Evolutionary conservation across 805 yeast genomes (phyloP), one percentile per base, ranked within the genome.

Genomic region (Maudiozyma serrabonitensis): DNA sequence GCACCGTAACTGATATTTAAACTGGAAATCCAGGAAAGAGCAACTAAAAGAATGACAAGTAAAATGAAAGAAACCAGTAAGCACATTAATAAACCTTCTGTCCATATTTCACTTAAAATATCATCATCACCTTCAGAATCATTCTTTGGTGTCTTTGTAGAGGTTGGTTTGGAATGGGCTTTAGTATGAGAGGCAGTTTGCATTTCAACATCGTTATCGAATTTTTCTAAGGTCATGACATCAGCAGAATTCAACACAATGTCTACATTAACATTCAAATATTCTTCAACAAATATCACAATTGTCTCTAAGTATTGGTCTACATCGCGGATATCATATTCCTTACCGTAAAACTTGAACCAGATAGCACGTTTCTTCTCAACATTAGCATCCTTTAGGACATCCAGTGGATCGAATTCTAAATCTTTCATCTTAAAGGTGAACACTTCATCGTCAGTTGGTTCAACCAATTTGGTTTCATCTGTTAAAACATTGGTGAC

Each of bases 1-100:
- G 95, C 82, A 55, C 80, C 80, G 72, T 89, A 88, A 60, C 91
- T 78, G 57, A 89, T 84, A 61, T 84, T 82, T 56, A 89, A 67
- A 19, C 82, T 72, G 23, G 79, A 63, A 45, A 87, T 69, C 93
- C 95, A 87, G 46, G 77, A 61, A 52, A 88, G 73, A 15, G 95
- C 91, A 46, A 75, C 69, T 46, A 72, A 61, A 49, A 87, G 69
- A 40, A 87, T 72, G 35, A 67, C 68, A 19, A 87, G 50, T 54
- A 89, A 70, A 53, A 87, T 65, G 12, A 76, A 64, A 2, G 87
- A 73, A 16, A 87, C 88, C 41, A 90, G 66, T 51, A 84, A 68
- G 49, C 84, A 75, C 81, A 85, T 84, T 69, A 87, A 80, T 51
- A 91, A 72, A 19, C 95, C 97, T 15, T 67, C 70, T 7, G 70